Evolutionary conservation across 2,329 filamentous ascomycete species (phyloP).

Genomic region (Ascochyta koolunga): DNA sequence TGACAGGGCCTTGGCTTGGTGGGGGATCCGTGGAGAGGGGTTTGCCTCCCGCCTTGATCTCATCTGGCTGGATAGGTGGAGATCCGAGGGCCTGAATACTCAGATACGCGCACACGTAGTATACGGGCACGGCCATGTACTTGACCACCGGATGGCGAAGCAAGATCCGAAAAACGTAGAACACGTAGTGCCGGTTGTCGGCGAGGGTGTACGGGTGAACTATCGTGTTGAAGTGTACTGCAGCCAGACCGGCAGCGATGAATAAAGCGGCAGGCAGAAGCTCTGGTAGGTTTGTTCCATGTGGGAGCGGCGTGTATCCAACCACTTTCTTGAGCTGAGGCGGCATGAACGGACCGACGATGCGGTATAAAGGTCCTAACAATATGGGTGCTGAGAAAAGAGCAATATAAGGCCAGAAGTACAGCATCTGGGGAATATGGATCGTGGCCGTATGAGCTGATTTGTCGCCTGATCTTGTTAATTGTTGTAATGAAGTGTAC

Average conservation of each 20-base stretch:
- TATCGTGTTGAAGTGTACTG: conserved; percentile 84
- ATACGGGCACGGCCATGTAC: conserved; percentile 71
- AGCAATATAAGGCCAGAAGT: conserved; percentile 86
- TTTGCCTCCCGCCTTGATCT: conserved; percentile 4
- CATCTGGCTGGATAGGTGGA: neutral
- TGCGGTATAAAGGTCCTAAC: conserved; percentile 56
- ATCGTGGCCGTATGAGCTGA: conserved; percentile 90
- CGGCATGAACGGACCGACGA: too few relatives aligned
- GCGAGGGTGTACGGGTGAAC: conserved; percentile 95
- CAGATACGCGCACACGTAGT: conserved; percentile 73
- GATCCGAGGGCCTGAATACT: conserved; percentile 67
- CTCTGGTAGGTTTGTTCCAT: conserved; percentile 15
- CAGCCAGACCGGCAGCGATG: conserved; percentile 48
- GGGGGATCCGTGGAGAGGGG: conserved; percentile 7
- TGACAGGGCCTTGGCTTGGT: conserved; percentile 23
- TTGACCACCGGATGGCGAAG: conserved; percentile 67
- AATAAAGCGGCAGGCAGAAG: conserved; percentile 44
- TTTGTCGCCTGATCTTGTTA: conserved; percentile 73
- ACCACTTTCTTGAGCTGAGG: too few relatives aligned
- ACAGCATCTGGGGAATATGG: conserved; percentile 90
- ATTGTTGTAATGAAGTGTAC: neutral
- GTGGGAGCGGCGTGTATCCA: too few relatives aligned
- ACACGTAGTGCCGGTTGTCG: conserved; percentile 96
- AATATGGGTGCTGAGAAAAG: conserved; percentile 90
- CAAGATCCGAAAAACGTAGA: conserved; percentile 91